These are phyloP conservation scores for Teratosphaeria nubilosa DNA, from an alignment of 2,329 filamentous ascomycete species.

Conservation along the genomic window DNA sequence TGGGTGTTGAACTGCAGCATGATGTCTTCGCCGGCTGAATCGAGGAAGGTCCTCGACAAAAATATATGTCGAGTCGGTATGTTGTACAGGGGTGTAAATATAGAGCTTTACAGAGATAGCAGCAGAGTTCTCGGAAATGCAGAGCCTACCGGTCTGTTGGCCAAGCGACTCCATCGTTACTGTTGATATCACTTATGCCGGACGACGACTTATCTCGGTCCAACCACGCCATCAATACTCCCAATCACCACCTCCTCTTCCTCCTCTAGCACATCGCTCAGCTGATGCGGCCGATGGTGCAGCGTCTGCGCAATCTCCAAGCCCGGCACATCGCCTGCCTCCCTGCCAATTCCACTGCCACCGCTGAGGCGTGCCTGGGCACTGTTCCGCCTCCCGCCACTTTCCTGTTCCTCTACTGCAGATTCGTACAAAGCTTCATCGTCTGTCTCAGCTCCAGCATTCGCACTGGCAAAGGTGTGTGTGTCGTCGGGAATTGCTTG, in stretches of 20 bases:
- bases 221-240: background rate
- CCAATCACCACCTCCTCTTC: background rate
- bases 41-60: no score
- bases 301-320: background rate
- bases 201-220: background rate
- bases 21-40: slow-evolving; percentile 81
- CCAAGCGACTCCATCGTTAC: background rate
- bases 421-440: background rate
- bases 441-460: background rate
- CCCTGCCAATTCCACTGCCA: background rate
- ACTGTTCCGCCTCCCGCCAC: background rate
- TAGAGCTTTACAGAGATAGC: background rate
- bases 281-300: background rate
- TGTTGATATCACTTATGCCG: background rate
- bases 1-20: slow-evolving; percentile 84
- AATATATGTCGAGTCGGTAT: slow-evolving; percentile 34
- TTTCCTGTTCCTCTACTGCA: background rate
- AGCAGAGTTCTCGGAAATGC: background rate
- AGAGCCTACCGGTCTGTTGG: background rate
- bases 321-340: background rate
- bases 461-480: background rate
- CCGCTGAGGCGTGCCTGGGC: background rate
- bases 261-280: background rate
- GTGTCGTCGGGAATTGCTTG: background rate
- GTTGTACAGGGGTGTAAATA: background rate